Evolutionary conservation across 371 early-diverging fungal species (phyloP).

Genomic region (Mucor indicus): DNA sequence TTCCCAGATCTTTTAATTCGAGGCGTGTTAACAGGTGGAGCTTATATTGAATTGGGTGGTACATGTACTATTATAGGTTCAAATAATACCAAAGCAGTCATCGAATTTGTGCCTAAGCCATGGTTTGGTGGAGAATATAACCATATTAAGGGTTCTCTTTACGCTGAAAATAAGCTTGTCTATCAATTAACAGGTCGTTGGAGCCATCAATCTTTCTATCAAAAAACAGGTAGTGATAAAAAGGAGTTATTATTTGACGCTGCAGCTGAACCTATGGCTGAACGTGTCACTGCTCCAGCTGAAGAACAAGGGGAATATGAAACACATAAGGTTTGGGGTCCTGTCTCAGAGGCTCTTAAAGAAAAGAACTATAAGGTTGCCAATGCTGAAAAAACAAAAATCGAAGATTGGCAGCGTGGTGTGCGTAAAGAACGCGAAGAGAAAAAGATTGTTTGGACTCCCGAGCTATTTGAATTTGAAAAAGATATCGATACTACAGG

Average conservation of each 20-base stretch:
- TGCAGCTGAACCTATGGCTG: slow-evolving; percentile 50
- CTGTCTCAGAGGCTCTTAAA: slow-evolving; percentile 63
- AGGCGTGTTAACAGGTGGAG: slow-evolving; percentile 59
- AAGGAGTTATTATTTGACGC: slow-evolving; percentile 65
- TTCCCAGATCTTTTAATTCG: slow-evolving; percentile 61
- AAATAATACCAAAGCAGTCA: slow-evolving; percentile 51
- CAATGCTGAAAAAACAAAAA: slow-evolving; percentile 63
- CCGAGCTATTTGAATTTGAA: slow-evolving; percentile 51
- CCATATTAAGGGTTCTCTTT: slow-evolving; percentile 42
- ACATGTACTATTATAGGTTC: slow-evolving; percentile 53
- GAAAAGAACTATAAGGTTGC: slow-evolving; percentile 65
- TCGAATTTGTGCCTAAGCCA: slow-evolving; percentile 61
- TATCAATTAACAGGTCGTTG: slow-evolving; percentile 57
- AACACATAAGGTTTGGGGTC: slow-evolving; percentile 73
- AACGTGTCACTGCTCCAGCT: slow-evolving; percentile 52
- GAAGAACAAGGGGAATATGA: slow-evolving; percentile 65
- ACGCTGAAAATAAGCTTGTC: slow-evolving; percentile 21
- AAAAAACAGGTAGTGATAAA: slow-evolving; percentile 2
- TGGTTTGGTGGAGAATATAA: slow-evolving; percentile 56
- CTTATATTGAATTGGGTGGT: slow-evolving; percentile 65
- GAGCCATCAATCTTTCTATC: slow-evolving; percentile 57
- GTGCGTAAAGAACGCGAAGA: slow-evolving; percentile 64
- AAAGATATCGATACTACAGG: slow-evolving; percentile 30
- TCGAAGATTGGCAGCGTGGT: slow-evolving; percentile 73
- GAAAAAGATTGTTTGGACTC: slow-evolving; percentile 33